Evolutionary conservation across 164 flowering plant genomes (phyloP), one percentile per base, ranked within the genome.

Genomic region (Taxillus chinensis): DNA sequence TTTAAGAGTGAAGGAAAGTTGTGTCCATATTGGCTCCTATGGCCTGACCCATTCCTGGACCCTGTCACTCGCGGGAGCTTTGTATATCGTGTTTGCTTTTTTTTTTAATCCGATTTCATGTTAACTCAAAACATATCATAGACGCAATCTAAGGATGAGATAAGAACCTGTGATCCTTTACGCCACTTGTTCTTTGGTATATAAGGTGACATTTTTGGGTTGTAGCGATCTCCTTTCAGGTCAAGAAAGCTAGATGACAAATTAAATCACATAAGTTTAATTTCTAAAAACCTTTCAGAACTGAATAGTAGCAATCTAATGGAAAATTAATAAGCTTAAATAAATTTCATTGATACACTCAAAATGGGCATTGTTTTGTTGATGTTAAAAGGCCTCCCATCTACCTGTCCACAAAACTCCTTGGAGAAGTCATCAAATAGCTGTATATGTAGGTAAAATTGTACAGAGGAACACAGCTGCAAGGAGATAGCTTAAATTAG

Each of bases 361-460:
- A 43, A 6, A 43, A 43, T 6, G 46, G 2, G 46, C 46, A 43
- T 6, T 5, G 46, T 43, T 6, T 48, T 48, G 51, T 3, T 48
- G 4, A 48, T 48, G 51, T 11, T 48, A 48, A 48, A 66, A 63
- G 56, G 41, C 49, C 37, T 41, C 59, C 53, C 45, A 60, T 59
- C 56, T 80, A 88, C 98, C 98, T 92, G 89, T 92, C 98, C 58
- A 92, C 96, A 66, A 87, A 90, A 76, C 98, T 92, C 80, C 71
- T 80, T 14, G 86, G 80, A 62, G 98, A 90, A 65, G 81, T 74
- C 80, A 90, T 82, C 63, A 92, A 40, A 67, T 92, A 86, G 65
- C 73, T 79, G 81, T 92, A 92, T 64, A 86, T 75, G 62, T 85
- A 84, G 83, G 84, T 85, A 74, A 92, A 92, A 82, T 86, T 90